Evolutionary conservation across 2,329 filamentous ascomycete species (phyloP).

Genomic region (Colletotrichum aenigma): DNA sequence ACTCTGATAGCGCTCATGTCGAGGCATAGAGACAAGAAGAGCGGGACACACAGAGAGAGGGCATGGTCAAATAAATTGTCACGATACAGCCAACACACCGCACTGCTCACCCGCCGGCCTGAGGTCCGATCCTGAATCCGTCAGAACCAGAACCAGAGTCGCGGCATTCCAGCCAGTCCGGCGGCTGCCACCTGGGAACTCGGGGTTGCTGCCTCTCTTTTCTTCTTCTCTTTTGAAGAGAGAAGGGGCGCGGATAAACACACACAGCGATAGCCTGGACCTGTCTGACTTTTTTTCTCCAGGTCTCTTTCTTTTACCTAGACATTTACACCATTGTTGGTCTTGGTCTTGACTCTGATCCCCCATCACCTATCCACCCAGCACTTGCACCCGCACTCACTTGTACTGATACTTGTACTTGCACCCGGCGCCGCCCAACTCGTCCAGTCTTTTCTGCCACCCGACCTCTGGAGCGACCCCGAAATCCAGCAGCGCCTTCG

Average conservation of each 20-base stretch:
- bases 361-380: not conserved
- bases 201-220: not conserved
- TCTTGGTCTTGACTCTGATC: not conserved
- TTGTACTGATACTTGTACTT: not conserved
- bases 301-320: not conserved
- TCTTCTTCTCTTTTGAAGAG: not conserved
- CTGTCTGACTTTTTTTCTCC: not conserved
- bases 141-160: not conserved
- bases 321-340: not conserved
- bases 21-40: not conserved
- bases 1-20: not conserved
- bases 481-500: not conserved
- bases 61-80: not conserved
- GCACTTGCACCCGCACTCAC: not conserved
- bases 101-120: constrained; percentile 6
- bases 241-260: not conserved
- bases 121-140: constrained; percentile 1
- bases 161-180: not conserved
- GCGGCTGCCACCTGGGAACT: not conserved
- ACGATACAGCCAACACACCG: not conserved
- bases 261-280: not conserved
- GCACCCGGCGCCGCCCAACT: not conserved
- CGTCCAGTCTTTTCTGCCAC: not conserved
- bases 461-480: not conserved
- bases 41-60: not conserved